These are phyloP conservation scores for Sporothrix pseudoabietina DNA, from an alignment of 2,329 filamentous ascomycete genomes.

Conservation along the genomic window DNA sequence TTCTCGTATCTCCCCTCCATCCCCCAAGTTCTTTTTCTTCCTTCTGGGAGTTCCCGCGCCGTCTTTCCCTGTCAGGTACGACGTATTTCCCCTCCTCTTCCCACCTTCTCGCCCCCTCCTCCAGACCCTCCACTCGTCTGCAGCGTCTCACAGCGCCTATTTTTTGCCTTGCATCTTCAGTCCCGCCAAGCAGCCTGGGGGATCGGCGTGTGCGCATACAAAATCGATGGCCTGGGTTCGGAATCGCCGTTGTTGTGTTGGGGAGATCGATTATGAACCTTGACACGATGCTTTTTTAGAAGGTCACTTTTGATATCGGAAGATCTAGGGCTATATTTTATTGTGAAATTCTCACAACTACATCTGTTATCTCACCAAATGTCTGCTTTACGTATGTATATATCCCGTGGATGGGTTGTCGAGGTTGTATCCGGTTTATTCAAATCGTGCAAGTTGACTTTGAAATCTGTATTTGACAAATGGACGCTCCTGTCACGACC, in stretches of 20 bases:
- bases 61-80: background rate
- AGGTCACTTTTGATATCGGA: background rate
- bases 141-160: background rate
- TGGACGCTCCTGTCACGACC: background rate
- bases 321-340: background rate
- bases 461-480: background rate
- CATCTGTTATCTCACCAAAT: background rate
- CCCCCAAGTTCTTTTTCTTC: background rate
- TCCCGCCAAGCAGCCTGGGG: conserved; percentile 7
- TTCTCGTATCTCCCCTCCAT: conserved; percentile 15
- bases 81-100: background rate
- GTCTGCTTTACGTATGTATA: background rate
- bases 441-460: background rate
- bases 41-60: conserved; percentile 18
- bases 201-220: background rate
- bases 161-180: background rate
- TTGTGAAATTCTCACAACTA: background rate
- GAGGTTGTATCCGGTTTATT: background rate
- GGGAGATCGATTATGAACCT: background rate
- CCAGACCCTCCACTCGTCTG: background rate
- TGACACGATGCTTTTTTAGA: background rate
- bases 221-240: background rate
- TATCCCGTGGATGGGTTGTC: background rate
- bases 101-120: background rate
- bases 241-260: background rate